These are phyloP conservation scores for Solanum hybrid DNA, from an alignment of 305 asterid species.

Conservation along the genomic window DNA sequence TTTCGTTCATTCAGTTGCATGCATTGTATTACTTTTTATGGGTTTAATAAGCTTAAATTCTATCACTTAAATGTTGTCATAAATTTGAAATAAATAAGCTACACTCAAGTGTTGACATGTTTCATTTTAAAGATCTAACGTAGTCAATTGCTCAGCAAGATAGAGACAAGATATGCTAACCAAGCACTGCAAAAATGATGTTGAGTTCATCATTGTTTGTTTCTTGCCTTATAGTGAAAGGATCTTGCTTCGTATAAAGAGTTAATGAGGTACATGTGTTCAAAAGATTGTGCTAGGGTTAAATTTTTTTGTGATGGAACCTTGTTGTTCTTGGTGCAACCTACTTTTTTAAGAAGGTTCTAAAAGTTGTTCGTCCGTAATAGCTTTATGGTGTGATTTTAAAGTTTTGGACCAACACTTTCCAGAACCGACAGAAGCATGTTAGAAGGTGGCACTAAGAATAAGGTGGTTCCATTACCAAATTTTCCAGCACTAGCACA, in stretches of 20 bases:
- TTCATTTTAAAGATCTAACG: neutral
- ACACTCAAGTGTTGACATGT: neutral
- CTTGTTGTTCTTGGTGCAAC: too few species aligned
- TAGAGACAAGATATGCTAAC: conserved; percentile 74
- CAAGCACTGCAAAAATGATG: conserved; percentile 68
- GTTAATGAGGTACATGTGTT: conserved; percentile 67
- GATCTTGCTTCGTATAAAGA: conserved; percentile 88
- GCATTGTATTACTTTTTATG: neutral
- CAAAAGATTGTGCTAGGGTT: conserved; percentile 69
- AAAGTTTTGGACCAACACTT: conserved; percentile 66
- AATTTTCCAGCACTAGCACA: conserved; percentile 95
- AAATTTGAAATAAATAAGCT: too few species aligned
- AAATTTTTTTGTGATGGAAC: too few species aligned
- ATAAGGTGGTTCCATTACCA: conserved; percentile 71
- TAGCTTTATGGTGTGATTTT: neutral
- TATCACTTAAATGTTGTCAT: neutral
- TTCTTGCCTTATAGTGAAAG: conserved; percentile 83
- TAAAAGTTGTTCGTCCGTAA: conserved; percentile 30
- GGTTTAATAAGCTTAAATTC: neutral
- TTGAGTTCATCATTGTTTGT: conserved; percentile 61
- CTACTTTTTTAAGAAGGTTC: too few species aligned
- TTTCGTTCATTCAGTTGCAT: neutral
- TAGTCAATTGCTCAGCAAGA: neutral
- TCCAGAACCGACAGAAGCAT: conserved; percentile 56
- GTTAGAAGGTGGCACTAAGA: conserved; percentile 87